These are phyloP conservation scores for Colletotrichum ledebouriae DNA, from an alignment of 2,329 filamentous ascomycete genomes.

Conservation along the genomic window DNA sequence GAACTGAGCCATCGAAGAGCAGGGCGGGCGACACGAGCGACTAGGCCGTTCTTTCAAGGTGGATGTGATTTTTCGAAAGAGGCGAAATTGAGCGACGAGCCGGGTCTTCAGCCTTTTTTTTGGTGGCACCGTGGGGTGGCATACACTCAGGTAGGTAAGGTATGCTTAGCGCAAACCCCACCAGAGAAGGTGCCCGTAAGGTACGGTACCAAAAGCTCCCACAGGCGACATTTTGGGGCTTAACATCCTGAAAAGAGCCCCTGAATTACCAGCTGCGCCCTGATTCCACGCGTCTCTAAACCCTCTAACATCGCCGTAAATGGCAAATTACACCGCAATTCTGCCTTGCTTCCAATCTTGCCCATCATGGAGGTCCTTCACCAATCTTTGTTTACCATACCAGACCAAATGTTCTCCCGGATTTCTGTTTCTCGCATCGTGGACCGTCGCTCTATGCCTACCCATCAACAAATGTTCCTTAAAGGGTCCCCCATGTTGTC, in stretches of 20 bases:
- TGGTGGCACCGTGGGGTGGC: slow-evolving; percentile 3
- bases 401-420: too few species aligned
- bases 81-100: background rate
- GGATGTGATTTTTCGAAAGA: background rate
- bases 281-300: too few species aligned
- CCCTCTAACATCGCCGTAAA: slow-evolving; percentile 3
- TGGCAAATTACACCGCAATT: slow-evolving; percentile 26
- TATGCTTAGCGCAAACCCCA: too few species aligned
- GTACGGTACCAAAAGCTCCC: background rate
- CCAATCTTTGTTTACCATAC: background rate
- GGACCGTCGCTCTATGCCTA: background rate
- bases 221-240: background rate
- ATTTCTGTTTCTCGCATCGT: background rate
- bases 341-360: background rate
- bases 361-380: too few species aligned
- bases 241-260: background rate
- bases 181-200: background rate
- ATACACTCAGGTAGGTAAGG: too few species aligned
- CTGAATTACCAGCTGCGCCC: slow-evolving; percentile 1
- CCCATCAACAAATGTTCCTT: too few species aligned
- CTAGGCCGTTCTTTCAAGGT: background rate
- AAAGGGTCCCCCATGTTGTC: background rate
- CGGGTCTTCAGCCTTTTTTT: slow-evolving; percentile 28
- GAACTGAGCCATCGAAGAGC: slow-evolving; percentile 5
- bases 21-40: background rate